Evolutionary conservation across 805 yeast species (phyloP).

Genomic region (Hermanozyma aechmeae): DNA sequence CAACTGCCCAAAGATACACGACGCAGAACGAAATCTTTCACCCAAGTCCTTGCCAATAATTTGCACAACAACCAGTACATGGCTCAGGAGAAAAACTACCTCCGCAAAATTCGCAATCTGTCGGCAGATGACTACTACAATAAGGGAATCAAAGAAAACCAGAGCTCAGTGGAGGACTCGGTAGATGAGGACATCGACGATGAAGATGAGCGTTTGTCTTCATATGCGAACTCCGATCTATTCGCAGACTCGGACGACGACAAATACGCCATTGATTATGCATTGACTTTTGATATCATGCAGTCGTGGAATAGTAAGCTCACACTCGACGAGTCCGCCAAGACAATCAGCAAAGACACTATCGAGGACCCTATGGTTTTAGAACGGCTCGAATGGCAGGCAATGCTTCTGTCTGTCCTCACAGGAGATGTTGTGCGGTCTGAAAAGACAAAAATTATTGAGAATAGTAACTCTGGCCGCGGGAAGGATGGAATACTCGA

Average conservation of each 20-base stretch:
- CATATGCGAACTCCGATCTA: constrained; percentile 13
- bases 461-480: constrained; percentile 29
- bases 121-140: constrained; percentile 64
- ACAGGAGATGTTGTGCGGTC: constrained; percentile 92
- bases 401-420: constrained; percentile 80
- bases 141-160: constrained; percentile 40
- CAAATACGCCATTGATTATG: constrained; percentile 40
- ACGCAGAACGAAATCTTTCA: not conserved
- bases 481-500: constrained; percentile 41
- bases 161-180: constrained; percentile 13
- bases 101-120: constrained; percentile 53
- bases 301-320: constrained; percentile 14
- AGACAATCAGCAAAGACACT: constrained; percentile 26
- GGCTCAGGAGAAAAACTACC: constrained; percentile 60
- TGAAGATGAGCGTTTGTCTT: constrained; percentile 16
- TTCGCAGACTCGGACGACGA: constrained; percentile 34
- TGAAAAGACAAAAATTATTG: constrained; percentile 72
- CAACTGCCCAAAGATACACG: no score
- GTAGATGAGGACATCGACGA: constrained; percentile 28
- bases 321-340: constrained; percentile 23
- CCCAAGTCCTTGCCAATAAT: constrained; percentile 4
- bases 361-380: constrained; percentile 40
- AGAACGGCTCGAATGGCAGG: constrained; percentile 92
- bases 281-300: constrained; percentile 26
- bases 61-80: constrained; percentile 30